A percentile compares a stretch with the other conserved stretches of the same genome.
Evolutionary conservation across 371 early-diverging fungal genomes (phyloP).

Genomic region (Hamiltosporidium tvaerminnensis): DNA sequence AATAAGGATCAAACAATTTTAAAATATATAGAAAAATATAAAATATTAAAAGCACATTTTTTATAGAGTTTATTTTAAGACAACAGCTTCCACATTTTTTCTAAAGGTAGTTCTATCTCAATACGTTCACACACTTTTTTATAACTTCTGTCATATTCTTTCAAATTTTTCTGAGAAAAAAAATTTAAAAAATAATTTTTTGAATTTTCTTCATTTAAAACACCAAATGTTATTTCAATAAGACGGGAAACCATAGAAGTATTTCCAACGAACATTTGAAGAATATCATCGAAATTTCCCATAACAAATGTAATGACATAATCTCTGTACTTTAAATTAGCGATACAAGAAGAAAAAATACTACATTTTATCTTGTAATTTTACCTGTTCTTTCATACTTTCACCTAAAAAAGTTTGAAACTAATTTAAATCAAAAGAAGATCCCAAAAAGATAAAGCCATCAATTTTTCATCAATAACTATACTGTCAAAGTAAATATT

Average conservation of each 20-base stretch:
- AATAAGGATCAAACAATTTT: no score
- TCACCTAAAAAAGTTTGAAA: neutral
- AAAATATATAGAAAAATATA: no score
- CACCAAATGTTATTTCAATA: neutral
- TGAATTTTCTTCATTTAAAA: no score
- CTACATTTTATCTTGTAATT: slow-evolving; percentile 3
- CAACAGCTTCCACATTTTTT: no score
- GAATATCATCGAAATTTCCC: neutral
- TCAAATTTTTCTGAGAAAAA: no score
- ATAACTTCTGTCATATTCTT: no score
- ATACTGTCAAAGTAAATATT: neutral
- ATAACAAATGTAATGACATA: neutral
- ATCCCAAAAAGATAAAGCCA: neutral
- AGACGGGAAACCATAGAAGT: neutral
- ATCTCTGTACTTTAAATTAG: neutral
- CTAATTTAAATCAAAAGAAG: neutral
- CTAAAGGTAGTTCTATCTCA: no score
- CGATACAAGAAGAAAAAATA: neutral
- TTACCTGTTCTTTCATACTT: neutral
- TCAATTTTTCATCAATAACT: slow-evolving; percentile 1
- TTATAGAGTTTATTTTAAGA: no score
- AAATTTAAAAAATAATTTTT: no score
- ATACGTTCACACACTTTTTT: no score
- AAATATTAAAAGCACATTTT: no score
- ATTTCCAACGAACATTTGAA: neutral